Percentiles rank a stretch among this genome's conserved stretches.
Evolutionary conservation across 768 basidiomycete species (phyloP).

Genomic region (Xanthoconium stramineum): DNA sequence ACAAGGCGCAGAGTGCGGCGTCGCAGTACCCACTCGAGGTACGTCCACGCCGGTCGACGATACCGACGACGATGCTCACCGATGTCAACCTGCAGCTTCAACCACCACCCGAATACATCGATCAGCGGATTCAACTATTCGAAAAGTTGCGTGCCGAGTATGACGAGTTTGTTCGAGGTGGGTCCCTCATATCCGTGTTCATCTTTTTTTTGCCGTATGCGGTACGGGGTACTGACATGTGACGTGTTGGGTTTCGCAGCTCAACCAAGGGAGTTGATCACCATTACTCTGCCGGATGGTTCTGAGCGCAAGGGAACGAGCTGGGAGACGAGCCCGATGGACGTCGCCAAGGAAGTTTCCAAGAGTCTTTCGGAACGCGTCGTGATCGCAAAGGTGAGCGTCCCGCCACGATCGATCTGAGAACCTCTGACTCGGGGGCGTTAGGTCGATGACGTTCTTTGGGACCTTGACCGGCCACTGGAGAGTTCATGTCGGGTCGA

Average conservation of each 20-base stretch:
- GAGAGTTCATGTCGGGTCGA: conserved; percentile 80
- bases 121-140: conserved; percentile 86
- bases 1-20: conserved; percentile 27
- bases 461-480: conserved; percentile 96
- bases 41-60: neutral
- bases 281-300: conserved; percentile 83
- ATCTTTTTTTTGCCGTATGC: neutral
- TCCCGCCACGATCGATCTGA: neutral
- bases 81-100: conserved; percentile 51
- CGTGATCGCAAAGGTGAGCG: conserved; percentile 84
- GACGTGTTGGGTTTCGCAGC: conserved; percentile 27
- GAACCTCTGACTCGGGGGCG: neutral
- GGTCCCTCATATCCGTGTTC: neutral
- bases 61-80: neutral
- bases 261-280: conserved; percentile 82
- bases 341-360: conserved; percentile 83
- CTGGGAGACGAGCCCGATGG: conserved; percentile 95
- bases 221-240: neutral
- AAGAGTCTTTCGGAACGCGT: conserved; percentile 83
- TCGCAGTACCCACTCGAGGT: conserved; percentile 67
- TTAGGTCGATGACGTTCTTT: conserved; percentile 77
- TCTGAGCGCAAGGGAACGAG: conserved; percentile 77
- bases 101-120: conserved; percentile 85
- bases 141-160: conserved; percentile 83
- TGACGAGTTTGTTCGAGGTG: conserved; percentile 77